Evolutionary conservation across 2,329 filamentous ascomycete species (phyloP), one percentile per base, ranked within the genome.

Genomic region (Talaromyces pinophilus): DNA sequence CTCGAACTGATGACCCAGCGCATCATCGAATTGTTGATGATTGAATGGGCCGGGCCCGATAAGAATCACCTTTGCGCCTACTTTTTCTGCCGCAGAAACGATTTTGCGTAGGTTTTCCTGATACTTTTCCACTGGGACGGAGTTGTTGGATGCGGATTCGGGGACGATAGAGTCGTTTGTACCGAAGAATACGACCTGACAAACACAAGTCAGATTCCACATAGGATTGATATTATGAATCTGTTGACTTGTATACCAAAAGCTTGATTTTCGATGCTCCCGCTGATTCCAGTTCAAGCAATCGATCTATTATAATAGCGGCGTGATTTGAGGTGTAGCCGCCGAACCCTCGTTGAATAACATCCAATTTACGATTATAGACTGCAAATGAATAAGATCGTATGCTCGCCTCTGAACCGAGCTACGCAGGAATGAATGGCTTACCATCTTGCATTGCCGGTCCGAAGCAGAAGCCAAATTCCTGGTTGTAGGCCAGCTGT

Each of bases 391-490:
- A 7, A 25, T 38, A 1, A 50, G 42, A 33, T 35, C 13, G 11
- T 17, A 3, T 17, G 15, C 42, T 46, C 42, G 7, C 17, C 17
- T 46, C n/a, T 46, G 7, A 46, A n/a, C 7, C 15, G 40, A 19
- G 40, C 6, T 25, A 48, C 5, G 46, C 46, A 8, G 2, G 4
- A 17, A 28, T 8, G 17, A 15, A n/a, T n/a, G 44, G 19, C 30
- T 63, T 55, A 63, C 61, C 48, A 63, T 63, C 25, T 63, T 63
- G 61, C 61, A 63, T 55, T 33, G 61, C 61, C 6, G 61, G 2
- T 5, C 61, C 61, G 33, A 55, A 63, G 22, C 33, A 55, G n/a
- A 63, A 63, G 19, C 61, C 61, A 17, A 40, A 30, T 55, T 54
- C 35, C n/a, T 55, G 61, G 33, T 42, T 40, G 35, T 63, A 55